These are phyloP conservation scores for Zymoseptoria crescenta DNA, from an alignment of 2,329 filamentous ascomycete species.

Conservation along the genomic window DNA sequence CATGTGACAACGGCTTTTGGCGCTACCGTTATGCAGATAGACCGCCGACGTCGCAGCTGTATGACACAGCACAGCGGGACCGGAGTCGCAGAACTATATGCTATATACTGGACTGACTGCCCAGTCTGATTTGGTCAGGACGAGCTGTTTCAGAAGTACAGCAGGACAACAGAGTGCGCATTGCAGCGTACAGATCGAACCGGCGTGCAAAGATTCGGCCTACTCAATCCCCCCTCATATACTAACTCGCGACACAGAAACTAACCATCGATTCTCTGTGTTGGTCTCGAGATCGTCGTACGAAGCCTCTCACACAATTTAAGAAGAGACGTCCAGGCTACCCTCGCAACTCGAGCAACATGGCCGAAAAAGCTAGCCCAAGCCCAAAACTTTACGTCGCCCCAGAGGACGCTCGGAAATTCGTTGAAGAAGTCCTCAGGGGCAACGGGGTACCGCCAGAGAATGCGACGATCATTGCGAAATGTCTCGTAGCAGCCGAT, in stretches of 20 bases:
- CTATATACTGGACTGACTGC: not conserved
- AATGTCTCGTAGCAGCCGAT: slow-evolving; percentile 64
- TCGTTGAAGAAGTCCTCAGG: slow-evolving; percentile 49
- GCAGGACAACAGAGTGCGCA: too few relatives aligned
- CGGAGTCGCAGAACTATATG: not conserved
- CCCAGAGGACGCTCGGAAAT: slow-evolving; percentile 30
- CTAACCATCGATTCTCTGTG: not conserved
- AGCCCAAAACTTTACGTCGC: slow-evolving; percentile 16
- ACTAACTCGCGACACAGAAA: not conserved
- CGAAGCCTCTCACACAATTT: not conserved
- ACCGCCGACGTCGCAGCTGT: not conserved
- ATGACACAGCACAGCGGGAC: not conserved
- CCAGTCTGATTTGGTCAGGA: not conserved
- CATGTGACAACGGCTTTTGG: not conserved
- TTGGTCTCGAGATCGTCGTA: not conserved
- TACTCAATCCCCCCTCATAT: not conserved
- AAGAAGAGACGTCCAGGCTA: not conserved
- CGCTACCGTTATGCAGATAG: too few relatives aligned
- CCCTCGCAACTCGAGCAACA: not conserved
- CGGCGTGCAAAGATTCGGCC: not conserved
- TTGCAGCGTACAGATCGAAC: not conserved
- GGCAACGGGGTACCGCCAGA: slow-evolving; percentile 53
- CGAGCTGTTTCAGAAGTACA: not conserved
- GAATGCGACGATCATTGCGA: slow-evolving; percentile 57
- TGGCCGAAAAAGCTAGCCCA: slow-evolving; percentile 11